Conservation (phyloP, 2,329 filamentous ascomycete species). For the Penicillium freii region DNA sequence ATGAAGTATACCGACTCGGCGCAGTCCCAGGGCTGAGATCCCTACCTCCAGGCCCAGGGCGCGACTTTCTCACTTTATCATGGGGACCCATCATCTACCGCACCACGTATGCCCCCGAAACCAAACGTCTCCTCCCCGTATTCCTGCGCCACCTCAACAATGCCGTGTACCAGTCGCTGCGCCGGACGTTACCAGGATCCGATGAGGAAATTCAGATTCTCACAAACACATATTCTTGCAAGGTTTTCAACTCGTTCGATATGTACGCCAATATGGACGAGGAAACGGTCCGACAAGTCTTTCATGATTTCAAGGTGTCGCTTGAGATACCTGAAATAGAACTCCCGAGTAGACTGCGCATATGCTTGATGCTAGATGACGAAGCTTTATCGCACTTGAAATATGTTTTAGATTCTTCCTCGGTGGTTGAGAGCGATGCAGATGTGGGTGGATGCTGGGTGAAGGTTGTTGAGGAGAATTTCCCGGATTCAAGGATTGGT, state of each 20-base stretch:
- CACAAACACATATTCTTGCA: slow-evolving; percentile 27
- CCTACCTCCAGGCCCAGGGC: slow-evolving; percentile 26
- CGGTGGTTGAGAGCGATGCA: slow-evolving; percentile 10
- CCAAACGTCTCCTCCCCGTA: slow-evolving; percentile 54
- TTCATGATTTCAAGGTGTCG: slow-evolving; percentile 31
- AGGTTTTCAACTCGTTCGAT: slow-evolving; percentile 23
- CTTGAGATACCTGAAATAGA: slow-evolving; percentile 26
- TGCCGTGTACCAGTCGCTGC: slow-evolving; percentile 47
- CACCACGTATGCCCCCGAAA: slow-evolving; percentile 28
- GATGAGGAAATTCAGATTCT: slow-evolving; percentile 20
- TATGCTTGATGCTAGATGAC: slow-evolving; percentile 31
- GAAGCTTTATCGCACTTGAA: slow-evolving; percentile 21
- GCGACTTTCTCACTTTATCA: slow-evolving; percentile 30
- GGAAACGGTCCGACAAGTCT: slow-evolving; percentile 22
- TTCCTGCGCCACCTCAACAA: slow-evolving; percentile 54
- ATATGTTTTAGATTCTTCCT: slow-evolving; percentile 12
- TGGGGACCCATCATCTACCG: slow-evolving; percentile 33
- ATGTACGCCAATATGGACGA: slow-evolving; percentile 18
- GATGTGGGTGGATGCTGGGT: slow-evolving; percentile 22
- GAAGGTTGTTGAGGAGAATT: slow-evolving; percentile 33
- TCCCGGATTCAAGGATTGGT: slow-evolving; percentile 22
- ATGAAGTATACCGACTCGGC: slow-evolving; percentile 29
- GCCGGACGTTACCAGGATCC: slow-evolving; percentile 21
- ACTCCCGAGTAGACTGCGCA: slow-evolving; percentile 27
- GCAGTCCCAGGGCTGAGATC: slow-evolving; percentile 27